These are phyloP conservation scores for Aquanectria penicillioides DNA, from an alignment of 2,329 filamentous ascomycete species.

Conservation along the genomic window DNA sequence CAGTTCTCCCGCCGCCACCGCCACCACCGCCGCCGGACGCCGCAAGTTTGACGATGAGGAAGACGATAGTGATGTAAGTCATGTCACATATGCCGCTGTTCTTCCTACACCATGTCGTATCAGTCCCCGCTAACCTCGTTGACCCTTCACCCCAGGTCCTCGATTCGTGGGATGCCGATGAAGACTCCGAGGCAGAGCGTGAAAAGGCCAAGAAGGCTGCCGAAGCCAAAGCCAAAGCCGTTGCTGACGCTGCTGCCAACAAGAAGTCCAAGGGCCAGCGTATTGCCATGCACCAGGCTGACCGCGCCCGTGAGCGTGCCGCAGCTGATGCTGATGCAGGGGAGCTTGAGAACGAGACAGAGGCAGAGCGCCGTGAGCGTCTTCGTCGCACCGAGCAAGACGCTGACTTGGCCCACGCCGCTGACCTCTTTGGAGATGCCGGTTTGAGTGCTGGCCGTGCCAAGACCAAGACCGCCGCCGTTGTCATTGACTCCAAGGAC, in stretches of 20 bases:
- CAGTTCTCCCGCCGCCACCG: constrained; percentile 51
- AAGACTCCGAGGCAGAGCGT: constrained; percentile 95
- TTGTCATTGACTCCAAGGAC: constrained; percentile 77
- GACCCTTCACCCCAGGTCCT: constrained; percentile 71
- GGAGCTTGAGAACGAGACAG: constrained; percentile 75
- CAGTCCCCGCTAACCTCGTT: too few relatives aligned
- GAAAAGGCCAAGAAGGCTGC: constrained; percentile 91
- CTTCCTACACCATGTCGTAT: too few relatives aligned
- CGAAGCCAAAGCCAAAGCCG: constrained; percentile 88
- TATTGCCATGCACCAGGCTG: constrained; percentile 79
- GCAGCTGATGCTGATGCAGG: constrained; percentile 66
- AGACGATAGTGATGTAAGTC: constrained; percentile 79
- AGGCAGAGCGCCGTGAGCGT: constrained; percentile 77
- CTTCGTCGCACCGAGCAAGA: constrained; percentile 85
- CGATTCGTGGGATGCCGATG: constrained; percentile 96
- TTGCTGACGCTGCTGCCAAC: constrained; percentile 85
- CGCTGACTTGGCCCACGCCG: constrained; percentile 86
- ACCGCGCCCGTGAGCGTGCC: constrained; percentile 62
- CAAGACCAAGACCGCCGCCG: constrained; percentile 70
- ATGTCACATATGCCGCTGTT: background rate
- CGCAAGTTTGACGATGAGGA: constrained; percentile 91
- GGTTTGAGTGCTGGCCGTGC: constrained; percentile 74
- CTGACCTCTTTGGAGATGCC: constrained; percentile 87
- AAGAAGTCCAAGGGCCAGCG: constrained; percentile 92
- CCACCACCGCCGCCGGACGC: constrained; percentile 54